Evolutionary conservation across 768 basidiomycete species (phyloP), one percentile per base, ranked within the genome.

Genomic region (Scleroderma bovista): DNA sequence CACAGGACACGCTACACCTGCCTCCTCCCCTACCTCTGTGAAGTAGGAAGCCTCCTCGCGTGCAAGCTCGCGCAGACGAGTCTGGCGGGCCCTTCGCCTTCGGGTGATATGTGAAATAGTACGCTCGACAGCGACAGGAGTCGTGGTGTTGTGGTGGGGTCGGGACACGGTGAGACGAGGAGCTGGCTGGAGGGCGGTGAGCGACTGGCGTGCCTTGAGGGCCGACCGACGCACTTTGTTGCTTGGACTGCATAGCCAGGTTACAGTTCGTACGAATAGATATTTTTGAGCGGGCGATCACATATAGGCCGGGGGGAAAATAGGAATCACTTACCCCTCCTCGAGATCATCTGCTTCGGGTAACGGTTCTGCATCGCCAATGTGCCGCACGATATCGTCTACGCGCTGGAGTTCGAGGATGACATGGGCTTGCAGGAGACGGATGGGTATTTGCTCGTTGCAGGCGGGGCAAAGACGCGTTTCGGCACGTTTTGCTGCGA

Each of bases 381-480:
- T 73, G 42, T 76, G 74, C 47, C 69, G 71, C 17, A 87, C 76
- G 42, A 91, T 84, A 41, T 78, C 75, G 51, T 88, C 79, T 19
- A 89, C 74, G 53, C 88, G 78, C 56, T 86, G 75, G 32, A 75
- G 69, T 64, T 92, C 88, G 23, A 90, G 72, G 37, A 73, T 74
- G 3, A 76, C 74, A 57, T 91, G 89, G 49, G 70, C 73, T 3
- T 72, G 72, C 15, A 91, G 72, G n/a, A 90, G 73, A 12, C 88
- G 81, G 20, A 88, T 60, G 13, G 88, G 88, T 37, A 92, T 84
- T 34, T 62, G 62, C 61, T 91, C 88, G 13, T 75, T 69, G 66
- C 88, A 92, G 34, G 85, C 78, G 2, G 88, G 89, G 60, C 88
- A 92, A 51, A 72, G 71, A 50, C 81, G 74, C 2, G 86, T 91